Evolutionary conservation across 768 basidiomycete species (phyloP).

Genomic region (Hirschioporus abietinus): DNA sequence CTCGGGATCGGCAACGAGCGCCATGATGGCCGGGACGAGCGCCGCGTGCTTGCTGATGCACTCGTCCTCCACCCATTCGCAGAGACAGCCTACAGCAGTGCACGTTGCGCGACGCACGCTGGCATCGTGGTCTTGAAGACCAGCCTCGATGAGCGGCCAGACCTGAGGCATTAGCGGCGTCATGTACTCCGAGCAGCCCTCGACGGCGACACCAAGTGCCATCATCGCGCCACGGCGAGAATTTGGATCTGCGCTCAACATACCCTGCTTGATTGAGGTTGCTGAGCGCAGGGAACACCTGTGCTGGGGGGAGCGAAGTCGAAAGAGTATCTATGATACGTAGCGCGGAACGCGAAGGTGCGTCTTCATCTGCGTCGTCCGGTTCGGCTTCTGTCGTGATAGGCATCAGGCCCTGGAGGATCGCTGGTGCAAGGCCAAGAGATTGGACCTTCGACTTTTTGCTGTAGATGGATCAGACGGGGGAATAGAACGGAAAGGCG

Average conservation of each 20-base stretch:
- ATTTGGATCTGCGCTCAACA: conserved; percentile 70
- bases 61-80: conserved; percentile 96
- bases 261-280: conserved; percentile 78
- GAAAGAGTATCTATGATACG: conserved; percentile 92
- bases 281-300: conserved; percentile 93
- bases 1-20: conserved; percentile 75
- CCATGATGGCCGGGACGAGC: conserved; percentile 91
- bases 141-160: conserved; percentile 91
- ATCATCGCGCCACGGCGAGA: conserved; percentile 91
- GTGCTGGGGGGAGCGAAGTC: conserved; percentile 86
- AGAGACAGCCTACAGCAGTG: conserved; percentile 90
- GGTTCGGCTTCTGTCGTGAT: conserved; percentile 93
- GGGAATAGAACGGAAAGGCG: neutral
- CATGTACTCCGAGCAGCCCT: conserved; percentile 98
- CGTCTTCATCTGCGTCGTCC: conserved; percentile 89
- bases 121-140: conserved; percentile 78
- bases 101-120: conserved; percentile 94
- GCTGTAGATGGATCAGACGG: conserved; percentile 35
- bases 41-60: conserved; percentile 76
- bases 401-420: conserved; percentile 89
- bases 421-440: conserved; percentile 74
- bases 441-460: conserved; percentile 95
- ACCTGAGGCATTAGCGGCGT: conserved; percentile 86
- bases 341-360: conserved; percentile 91
- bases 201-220: conserved; percentile 91